phyloP scores from a whole-genome alignment of 208 protist genomes.

The Herpetomonas samuelpessoai region DNA sequence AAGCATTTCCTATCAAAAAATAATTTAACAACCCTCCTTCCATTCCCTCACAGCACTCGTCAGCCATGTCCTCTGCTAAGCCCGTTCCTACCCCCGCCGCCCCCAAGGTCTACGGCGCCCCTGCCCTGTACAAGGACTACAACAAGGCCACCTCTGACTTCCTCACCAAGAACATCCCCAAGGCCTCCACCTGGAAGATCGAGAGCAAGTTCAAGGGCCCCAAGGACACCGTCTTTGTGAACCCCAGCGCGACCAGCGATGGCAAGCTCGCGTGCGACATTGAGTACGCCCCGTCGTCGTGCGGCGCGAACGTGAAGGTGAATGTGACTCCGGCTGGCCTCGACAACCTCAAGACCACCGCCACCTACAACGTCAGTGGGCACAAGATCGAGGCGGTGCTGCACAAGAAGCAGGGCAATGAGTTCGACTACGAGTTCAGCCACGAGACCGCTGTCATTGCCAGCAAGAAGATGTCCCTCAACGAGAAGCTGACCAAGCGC shows the following conservation, averaged over 20 bases:
- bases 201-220: conserved; percentile 79
- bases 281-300: conserved; percentile 48
- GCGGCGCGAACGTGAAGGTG: conserved; percentile 46
- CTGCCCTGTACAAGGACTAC: conserved; percentile 73
- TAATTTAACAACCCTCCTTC: not conserved
- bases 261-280: conserved; percentile 48
- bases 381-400: conserved; percentile 60
- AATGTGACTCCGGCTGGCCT: conserved; percentile 34
- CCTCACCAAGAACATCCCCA: conserved; percentile 64
- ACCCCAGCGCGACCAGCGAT: conserved; percentile 38
- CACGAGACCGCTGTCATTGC: conserved; percentile 32
- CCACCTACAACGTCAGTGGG: conserved; percentile 38
- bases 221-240: conserved; percentile 55
- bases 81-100: not conserved
- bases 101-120: conserved; percentile 19
- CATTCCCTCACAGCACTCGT: not conserved
- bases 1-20: not conserved
- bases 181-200: conserved; percentile 50
- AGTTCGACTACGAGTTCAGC: conserved; percentile 45
- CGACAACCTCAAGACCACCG: conserved; percentile 31
- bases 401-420: conserved; percentile 32
- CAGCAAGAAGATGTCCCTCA: conserved; percentile 41
- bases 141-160: conserved; percentile 77
- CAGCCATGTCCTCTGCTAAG: conserved; percentile 1
- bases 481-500: conserved; percentile 67